Base-by-base conservation (phyloP, 176 grass and related monocot genomes). In the Oryza brachyantha region DNA sequence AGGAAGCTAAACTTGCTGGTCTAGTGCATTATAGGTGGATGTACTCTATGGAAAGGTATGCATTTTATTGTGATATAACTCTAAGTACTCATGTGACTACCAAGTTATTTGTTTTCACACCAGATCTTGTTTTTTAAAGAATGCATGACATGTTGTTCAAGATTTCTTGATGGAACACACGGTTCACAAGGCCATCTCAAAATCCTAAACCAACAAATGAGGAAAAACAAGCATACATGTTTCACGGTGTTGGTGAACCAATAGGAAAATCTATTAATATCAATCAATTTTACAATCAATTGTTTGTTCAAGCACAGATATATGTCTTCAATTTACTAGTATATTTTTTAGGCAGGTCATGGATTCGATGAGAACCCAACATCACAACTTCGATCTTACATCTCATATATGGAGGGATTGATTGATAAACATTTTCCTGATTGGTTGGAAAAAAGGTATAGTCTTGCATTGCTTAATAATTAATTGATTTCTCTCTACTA, bases 401-500 rank as follows among this genome's bases (percentile, higher is more conserved):
- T 28, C 68, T 19, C 11, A 29, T 40, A 70, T 72, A 50, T 50
- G 16, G 27, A 50, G 25, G 13, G 17, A 50, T 31, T 72, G 42
- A 27, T 72, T 12, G 28, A 50, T n/a, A 29, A 50, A 50, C 14
- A 50, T 8, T 72, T 72, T 72, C 26, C 16, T 72, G 42, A 72
- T 50, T 72, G 69, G 69, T 50, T 72, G 27, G 10, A 72, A 21
- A 72, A 28, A 72, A 50, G 69, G 42, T 72, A 71, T 4, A 69
- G 8, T 27, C 7, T 46, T 43, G 12, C 3, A 13, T 43, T 43
- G 1, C 12, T 3, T 43, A 43, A 29, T 14, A 19, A 70, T 45
- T 25, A 68, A 27, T 42, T 68, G 0, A 7, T 2, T 39, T 68
- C 4, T 42, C 5, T 11, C 26, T 41, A 39, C 22, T 68, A 41